These are phyloP conservation scores for Aspergillus sp. DNA, from an alignment of 2,329 filamentous ascomycete species.

Conservation along the genomic window DNA sequence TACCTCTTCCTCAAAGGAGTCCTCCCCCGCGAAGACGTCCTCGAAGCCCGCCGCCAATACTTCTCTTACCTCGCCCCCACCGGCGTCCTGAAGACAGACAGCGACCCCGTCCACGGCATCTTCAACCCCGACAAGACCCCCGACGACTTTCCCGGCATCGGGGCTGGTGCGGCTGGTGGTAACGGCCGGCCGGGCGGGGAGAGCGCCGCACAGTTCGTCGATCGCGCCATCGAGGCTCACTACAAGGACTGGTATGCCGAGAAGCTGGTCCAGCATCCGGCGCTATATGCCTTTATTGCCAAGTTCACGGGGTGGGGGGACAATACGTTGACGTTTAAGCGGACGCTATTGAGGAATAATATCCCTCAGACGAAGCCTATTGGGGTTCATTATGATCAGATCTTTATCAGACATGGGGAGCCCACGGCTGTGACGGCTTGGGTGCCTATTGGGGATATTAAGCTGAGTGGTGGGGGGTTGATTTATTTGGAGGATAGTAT, in stretches of 20 bases:
- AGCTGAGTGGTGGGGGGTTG: constrained; percentile 57
- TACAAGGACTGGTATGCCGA: constrained; percentile 55
- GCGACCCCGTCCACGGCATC: constrained; percentile 55
- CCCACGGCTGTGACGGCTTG: constrained; percentile 59
- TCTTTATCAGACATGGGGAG: constrained; percentile 58
- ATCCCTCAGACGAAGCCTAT: constrained; percentile 59
- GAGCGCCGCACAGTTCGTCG: constrained; percentile 49
- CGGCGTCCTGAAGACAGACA: constrained; percentile 58
- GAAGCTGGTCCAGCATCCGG: constrained; percentile 57
- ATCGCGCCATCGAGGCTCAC: constrained; percentile 57
- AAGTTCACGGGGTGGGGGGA: constrained; percentile 57
- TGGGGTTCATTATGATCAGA: constrained; percentile 63
- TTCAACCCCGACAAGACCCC: constrained; percentile 50
- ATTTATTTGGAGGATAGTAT: constrained; percentile 58
- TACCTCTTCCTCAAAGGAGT: constrained; percentile 60
- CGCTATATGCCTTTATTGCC: constrained; percentile 52
- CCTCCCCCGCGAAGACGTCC: constrained; percentile 55
- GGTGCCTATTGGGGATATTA: constrained; percentile 59
- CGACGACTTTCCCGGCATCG: constrained; percentile 55
- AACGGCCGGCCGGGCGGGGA: constrained; percentile 51
- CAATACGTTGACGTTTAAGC: constrained; percentile 47
- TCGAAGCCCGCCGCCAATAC: constrained; percentile 55
- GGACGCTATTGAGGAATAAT: constrained; percentile 59
- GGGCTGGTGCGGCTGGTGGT: constrained; percentile 50
- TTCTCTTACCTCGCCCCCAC: constrained; percentile 57